phyloP scores from a whole-genome alignment of 352 stramenopile species.

The Hyphochytrium catenoides region DNA sequence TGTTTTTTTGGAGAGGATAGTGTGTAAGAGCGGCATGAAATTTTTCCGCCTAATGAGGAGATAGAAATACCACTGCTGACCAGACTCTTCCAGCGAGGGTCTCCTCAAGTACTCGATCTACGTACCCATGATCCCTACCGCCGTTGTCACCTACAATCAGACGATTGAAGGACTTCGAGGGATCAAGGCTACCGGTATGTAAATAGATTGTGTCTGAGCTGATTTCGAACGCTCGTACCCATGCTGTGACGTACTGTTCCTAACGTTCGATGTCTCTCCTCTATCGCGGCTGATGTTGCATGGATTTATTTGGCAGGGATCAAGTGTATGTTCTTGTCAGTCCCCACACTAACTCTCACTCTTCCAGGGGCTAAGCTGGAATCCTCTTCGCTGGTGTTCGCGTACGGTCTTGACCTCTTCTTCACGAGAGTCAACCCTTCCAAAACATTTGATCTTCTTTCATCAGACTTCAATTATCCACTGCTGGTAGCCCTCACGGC shows the following conservation, averaged over 20 bases:
- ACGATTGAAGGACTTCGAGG: conserved; percentile 45
- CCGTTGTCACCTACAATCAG: conserved; percentile 72
- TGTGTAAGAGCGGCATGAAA: conserved; percentile 15
- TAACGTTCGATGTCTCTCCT: too few species aligned
- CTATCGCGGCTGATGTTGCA: too few species aligned
- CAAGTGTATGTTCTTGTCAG: too few species aligned
- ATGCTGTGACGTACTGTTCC: too few species aligned
- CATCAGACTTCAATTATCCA: conserved; percentile 82
- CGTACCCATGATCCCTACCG: conserved; percentile 55
- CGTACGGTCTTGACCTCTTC: conserved; percentile 77
- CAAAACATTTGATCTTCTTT: conserved; percentile 84
- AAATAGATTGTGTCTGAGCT: too few species aligned
- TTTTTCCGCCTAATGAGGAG: background rate
- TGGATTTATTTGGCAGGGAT: too few species aligned
- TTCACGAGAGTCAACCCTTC: conserved; percentile 75
- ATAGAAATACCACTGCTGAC: too few species aligned
- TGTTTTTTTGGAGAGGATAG: conserved; percentile 25
- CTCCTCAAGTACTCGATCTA: conserved; percentile 64
- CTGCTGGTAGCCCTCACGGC: conserved; percentile 72
- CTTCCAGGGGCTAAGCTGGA: conserved; percentile 61
- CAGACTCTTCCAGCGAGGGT: conserved; percentile 29
- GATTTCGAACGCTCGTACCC: too few species aligned
- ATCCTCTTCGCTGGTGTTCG: conserved; percentile 80
- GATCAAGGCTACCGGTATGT: conserved; percentile 37
- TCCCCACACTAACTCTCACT: too few species aligned